Evolutionary conservation across 495 filamentous ascomycete species (phyloP).

Genomic region (Filosporella fistucella): DNA sequence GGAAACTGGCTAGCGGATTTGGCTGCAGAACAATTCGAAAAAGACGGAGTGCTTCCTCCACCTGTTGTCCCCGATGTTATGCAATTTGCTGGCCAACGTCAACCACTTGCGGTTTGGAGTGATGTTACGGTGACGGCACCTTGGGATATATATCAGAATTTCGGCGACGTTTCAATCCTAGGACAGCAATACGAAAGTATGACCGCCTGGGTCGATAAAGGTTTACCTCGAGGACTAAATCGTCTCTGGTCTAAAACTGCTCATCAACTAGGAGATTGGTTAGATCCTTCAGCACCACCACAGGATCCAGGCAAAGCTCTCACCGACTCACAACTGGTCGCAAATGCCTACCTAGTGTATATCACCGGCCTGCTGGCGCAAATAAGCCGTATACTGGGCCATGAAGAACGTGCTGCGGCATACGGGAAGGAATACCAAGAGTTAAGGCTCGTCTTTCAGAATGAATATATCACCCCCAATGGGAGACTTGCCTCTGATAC

Average conservation of each 20-base stretch:
- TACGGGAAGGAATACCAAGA: slow-evolving; percentile 24
- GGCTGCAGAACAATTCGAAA: slow-evolving; percentile 19
- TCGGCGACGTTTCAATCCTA: slow-evolving; percentile 36
- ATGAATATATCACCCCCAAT: slow-evolving; percentile 33
- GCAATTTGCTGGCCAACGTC: slow-evolving; percentile 8
- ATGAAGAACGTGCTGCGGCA: slow-evolving; percentile 19
- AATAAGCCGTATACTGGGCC: slow-evolving; percentile 27
- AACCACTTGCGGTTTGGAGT: slow-evolving; percentile 41
- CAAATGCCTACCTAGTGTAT: slow-evolving; percentile 47
- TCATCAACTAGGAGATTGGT: slow-evolving; percentile 48
- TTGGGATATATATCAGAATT: slow-evolving; percentile 35
- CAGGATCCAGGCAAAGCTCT: slow-evolving; percentile 33
- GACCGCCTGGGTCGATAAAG: slow-evolving; percentile 40
- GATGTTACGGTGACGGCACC: slow-evolving; percentile 39
- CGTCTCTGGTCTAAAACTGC: slow-evolving; percentile 31
- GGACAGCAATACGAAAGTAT: slow-evolving; percentile 37
- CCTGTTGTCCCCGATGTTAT: slow-evolving; percentile 9
- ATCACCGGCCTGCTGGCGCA: slow-evolving; percentile 28
- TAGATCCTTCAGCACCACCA: slow-evolving; percentile 43
- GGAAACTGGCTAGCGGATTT: slow-evolving; percentile 35
- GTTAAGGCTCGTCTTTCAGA: slow-evolving; percentile 31
- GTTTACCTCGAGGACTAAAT: slow-evolving; percentile 33
- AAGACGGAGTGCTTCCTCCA: slow-evolving; percentile 1
- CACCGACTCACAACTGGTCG: slow-evolving; percentile 37
- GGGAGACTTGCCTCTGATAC: slow-evolving; percentile 39